phyloP scores from a whole-genome alignment of 2,329 filamentous ascomycete genomes.

The Colletotrichum camelliae region DNA sequence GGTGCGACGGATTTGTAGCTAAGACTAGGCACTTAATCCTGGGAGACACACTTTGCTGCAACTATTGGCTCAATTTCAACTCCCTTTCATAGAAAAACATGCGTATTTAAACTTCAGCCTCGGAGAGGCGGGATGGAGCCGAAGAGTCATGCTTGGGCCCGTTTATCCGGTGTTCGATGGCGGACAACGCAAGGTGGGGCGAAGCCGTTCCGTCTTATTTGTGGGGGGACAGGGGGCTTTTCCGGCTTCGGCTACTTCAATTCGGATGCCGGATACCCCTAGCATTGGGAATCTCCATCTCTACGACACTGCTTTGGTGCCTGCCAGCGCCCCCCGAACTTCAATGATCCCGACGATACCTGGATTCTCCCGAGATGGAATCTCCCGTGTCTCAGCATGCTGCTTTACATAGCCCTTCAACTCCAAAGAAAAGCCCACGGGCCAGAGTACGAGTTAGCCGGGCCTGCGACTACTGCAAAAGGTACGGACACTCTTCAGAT shows the following conservation, averaged over 20 bases:
- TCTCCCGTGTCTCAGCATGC: not conserved
- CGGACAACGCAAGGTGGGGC: not conserved
- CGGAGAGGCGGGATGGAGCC: not conserved
- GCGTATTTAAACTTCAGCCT: not conserved
- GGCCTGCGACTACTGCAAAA: not conserved
- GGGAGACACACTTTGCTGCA: not conserved
- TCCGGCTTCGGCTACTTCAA: not conserved
- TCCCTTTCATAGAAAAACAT: not conserved
- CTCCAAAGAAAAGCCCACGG: not conserved
- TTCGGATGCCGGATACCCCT: not conserved
- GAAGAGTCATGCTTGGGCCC: not conserved
- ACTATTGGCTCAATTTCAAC: not conserved
- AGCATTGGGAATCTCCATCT: not conserved
- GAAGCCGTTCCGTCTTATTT: not conserved
- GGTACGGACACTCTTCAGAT: not conserved
- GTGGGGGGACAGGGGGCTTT: not conserved
- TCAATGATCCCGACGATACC: not conserved
- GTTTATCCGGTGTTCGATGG: not conserved
- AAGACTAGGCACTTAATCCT: not conserved
- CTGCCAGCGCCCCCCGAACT: not conserved
- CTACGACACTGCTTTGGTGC: not conserved
- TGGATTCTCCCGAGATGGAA: not conserved
- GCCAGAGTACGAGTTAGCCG: not conserved
- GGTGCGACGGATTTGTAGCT: not conserved
- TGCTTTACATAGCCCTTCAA: not conserved